A percentile compares a stretch with the other conserved stretches of the same genome.
These are phyloP conservation scores for Aspergillus novofumigatus DNA, from an alignment of 2,329 filamentous ascomycete genomes.

Conservation along the genomic window DNA sequence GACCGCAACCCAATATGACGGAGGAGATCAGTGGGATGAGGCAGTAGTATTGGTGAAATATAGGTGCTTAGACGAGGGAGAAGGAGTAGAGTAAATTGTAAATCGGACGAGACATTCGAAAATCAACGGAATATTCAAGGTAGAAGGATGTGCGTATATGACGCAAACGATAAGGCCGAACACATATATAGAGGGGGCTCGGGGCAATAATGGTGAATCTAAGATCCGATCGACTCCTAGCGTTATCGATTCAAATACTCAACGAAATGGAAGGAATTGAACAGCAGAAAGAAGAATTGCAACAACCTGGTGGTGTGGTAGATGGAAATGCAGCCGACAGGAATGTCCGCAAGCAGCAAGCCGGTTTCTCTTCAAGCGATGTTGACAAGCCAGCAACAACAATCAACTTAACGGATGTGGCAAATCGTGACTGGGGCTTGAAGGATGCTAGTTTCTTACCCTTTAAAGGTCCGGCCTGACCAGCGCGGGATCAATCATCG, in stretches of 20 bases:
- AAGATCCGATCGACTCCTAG: background rate
- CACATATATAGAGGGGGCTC: background rate
- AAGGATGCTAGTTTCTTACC: background rate
- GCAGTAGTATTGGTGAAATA: background rate
- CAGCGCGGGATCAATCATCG: background rate
- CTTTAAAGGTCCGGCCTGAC: background rate
- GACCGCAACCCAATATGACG: background rate
- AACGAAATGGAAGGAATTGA: background rate
- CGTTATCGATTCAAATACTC: background rate
- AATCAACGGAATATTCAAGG: background rate
- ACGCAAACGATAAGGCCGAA: conserved; percentile 1
- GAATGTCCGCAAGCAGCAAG: background rate
- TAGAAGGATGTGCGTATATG: background rate
- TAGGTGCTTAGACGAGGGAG: background rate
- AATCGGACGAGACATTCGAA: background rate
- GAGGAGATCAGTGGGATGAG: background rate
- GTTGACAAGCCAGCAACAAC: background rate
- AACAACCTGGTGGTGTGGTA: background rate
- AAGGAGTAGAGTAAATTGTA: background rate
- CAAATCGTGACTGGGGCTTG: conserved; percentile 7
- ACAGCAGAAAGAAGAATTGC: background rate
- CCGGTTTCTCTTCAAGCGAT: background rate
- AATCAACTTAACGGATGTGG: conserved; percentile 2
- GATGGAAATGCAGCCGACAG: background rate
- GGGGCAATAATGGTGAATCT: background rate